Evolutionary conservation across 257 asterid species (phyloP).

Genomic region (Ilex asprella): DNA sequence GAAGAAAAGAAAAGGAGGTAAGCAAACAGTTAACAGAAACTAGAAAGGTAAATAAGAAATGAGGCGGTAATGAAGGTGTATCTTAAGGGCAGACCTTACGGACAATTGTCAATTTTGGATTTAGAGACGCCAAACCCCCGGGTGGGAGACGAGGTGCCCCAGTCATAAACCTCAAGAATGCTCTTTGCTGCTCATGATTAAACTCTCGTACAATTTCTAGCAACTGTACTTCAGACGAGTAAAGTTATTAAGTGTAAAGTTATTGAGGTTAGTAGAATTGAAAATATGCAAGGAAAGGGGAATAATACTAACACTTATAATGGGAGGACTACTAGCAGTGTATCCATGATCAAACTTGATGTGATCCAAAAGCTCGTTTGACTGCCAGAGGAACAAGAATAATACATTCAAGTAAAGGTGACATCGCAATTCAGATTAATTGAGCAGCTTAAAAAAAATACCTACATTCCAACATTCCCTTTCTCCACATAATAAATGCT

Average conservation of each 20-base stretch:
- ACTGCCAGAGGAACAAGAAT: conserved; percentile 26
- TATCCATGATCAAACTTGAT: conserved; percentile 95
- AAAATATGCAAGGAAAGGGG: conserved; percentile 6
- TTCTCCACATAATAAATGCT: conserved; percentile 85
- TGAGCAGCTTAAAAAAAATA: conserved; percentile 6
- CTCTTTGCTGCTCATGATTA: conserved; percentile 65
- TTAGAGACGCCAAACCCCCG: conserved; percentile 92
- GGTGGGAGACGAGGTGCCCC: conserved; percentile 95
- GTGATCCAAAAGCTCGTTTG: conserved; percentile 73
- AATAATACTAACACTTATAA: conserved; percentile 47
- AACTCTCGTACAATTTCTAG: conserved; percentile 82
- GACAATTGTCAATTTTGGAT: conserved; percentile 86
- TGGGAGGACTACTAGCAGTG: conserved; percentile 81
- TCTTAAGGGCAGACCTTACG: conserved; percentile 48
- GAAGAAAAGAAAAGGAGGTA: not conserved
- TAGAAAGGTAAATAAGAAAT: not conserved
- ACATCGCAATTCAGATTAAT: not conserved
- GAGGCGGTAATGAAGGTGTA: not conserved
- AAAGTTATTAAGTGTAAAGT: conserved; percentile 1
- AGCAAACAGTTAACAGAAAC: not conserved
- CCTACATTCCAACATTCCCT: conserved; percentile 76
- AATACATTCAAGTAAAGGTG: not conserved
- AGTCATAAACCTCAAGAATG: conserved; percentile 89
- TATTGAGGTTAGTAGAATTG: not conserved
- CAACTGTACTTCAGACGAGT: conserved; percentile 36